Evolutionary conservation across 257 asterid species (phyloP).

Genomic region (Capsicum baccatum): DNA sequence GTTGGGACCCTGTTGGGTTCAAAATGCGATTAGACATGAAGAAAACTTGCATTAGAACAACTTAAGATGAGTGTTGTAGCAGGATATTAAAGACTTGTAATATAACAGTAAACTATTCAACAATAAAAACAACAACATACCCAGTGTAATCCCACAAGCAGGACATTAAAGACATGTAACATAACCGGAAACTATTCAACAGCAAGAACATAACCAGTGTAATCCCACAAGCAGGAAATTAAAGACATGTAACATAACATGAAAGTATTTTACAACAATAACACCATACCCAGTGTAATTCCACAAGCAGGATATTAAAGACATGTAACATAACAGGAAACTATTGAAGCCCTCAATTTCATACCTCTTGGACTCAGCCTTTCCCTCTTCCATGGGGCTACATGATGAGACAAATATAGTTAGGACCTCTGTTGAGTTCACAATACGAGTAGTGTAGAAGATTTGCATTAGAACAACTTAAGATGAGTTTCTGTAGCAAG

Average conservation of each 20-base stretch:
- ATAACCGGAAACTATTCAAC: too few relatives aligned
- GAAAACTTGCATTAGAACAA: background rate
- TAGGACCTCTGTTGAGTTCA: background rate
- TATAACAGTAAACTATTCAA: background rate
- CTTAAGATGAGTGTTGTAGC: background rate
- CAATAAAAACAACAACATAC: too few relatives aligned
- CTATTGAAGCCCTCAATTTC: slow-evolving; percentile 49
- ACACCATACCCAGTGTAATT: too few relatives aligned
- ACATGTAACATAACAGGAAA: background rate
- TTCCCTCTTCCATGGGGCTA: slow-evolving; percentile 7
- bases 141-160: too few relatives aligned
- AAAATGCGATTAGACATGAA: background rate
- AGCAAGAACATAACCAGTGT: too few relatives aligned
- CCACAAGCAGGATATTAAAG: background rate
- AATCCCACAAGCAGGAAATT: too few relatives aligned
- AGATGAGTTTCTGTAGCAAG: background rate
- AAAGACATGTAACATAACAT: too few relatives aligned
- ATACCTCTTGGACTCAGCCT: slow-evolving; percentile 56
- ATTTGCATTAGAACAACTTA: background rate
- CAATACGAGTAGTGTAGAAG: background rate
- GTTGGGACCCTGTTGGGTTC: background rate
- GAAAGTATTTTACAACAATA: too few relatives aligned
- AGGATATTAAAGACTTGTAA: background rate
- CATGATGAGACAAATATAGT: background rate
- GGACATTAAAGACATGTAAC: too few relatives aligned